phyloP scores from a whole-genome alignment of 2,329 filamentous ascomycete genomes.

The Phoma sp. region DNA sequence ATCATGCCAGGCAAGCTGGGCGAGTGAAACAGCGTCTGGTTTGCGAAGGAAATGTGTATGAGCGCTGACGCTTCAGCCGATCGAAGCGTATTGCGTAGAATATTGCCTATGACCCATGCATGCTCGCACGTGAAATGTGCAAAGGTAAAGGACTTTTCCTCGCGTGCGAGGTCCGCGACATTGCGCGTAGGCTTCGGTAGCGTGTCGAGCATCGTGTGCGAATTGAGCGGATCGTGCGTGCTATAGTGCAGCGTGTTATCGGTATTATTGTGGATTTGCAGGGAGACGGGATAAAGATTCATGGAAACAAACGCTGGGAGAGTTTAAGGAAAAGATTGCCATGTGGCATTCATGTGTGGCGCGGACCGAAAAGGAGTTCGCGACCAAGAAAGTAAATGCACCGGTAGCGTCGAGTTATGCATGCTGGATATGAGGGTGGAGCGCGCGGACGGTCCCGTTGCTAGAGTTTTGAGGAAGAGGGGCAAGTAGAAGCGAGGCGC shows the following conservation, averaged over 20 bases:
- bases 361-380: slow-evolving; percentile 9
- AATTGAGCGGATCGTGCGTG: slow-evolving; percentile 15
- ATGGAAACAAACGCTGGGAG: background rate
- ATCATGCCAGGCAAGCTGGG: slow-evolving; percentile 71
- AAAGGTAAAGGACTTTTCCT: slow-evolving; percentile 56
- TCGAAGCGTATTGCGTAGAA: slow-evolving; percentile 69
- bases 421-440: slow-evolving; percentile 18
- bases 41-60: slow-evolving; percentile 70
- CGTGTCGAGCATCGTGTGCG: slow-evolving; percentile 17
- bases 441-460: slow-evolving; percentile 9
- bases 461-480: background rate
- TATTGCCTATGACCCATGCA: slow-evolving; percentile 70
- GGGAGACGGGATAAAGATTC: slow-evolving; percentile 16
- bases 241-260: background rate
- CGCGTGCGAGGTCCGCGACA: slow-evolving; percentile 49
- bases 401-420: slow-evolving; percentile 11
- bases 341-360: slow-evolving; percentile 10
- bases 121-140: slow-evolving; percentile 68
- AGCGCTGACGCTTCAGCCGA: slow-evolving; percentile 63
- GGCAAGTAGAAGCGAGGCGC: slow-evolving; percentile 6
- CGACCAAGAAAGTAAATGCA: background rate
- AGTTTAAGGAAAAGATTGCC: background rate
- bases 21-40: slow-evolving; percentile 73
- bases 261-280: slow-evolving; percentile 8
- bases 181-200: slow-evolving; percentile 47